Base-by-base conservation (phyloP, 176 grass and related monocot genomes). In the Saccharum officinarum region DNA sequence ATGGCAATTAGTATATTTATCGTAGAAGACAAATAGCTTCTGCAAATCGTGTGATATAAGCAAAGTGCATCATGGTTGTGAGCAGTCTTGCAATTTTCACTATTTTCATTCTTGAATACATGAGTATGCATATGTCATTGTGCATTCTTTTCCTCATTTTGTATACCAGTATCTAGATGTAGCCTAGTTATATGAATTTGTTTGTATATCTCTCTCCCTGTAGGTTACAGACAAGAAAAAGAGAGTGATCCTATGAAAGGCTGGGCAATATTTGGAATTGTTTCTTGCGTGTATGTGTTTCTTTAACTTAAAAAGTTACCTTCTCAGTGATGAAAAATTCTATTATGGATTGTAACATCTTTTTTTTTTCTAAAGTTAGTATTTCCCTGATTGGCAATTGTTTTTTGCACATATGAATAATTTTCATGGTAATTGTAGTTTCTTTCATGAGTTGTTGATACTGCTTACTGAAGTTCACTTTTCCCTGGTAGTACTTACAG, bases 261-360 rank as follows among this genome's bases (percentile, higher is more conserved):
- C 46, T 98, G 93, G 96, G 96, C 86, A 39, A 92, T 78, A 68
- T 95, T 95, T 81, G 96, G 96, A 82, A 81, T 98, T 54, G 7
- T 95, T 80, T 94, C 83, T 80, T 95, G 93, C 93, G 80, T 98
- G 96, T 98, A 95, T 62, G 87, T 78, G 67, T 85, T 38, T 67
- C 40, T 80, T 77, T 31, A 80, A 80, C 75, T 73, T 69, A 61
- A 33, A 69, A 78, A 38, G 15, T 77, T 82, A 80, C 14, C 55
- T 75, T 42, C 50, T 39, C 22, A 47, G 76, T 37, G 20, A 49
- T 44, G 33, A 3, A 15, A 50, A 77, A 71, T 31, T 23, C 2
- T 45, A 30, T 63, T 9, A 40, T 47, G 61, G 80, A 26, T 85
- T 80, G 5, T 39, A 42, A 80, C 3, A 9, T 64, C 6, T 71